Base-by-base conservation (phyloP, 192 early-diverging fungal genomes). In the Coemansia sp. region DNA sequence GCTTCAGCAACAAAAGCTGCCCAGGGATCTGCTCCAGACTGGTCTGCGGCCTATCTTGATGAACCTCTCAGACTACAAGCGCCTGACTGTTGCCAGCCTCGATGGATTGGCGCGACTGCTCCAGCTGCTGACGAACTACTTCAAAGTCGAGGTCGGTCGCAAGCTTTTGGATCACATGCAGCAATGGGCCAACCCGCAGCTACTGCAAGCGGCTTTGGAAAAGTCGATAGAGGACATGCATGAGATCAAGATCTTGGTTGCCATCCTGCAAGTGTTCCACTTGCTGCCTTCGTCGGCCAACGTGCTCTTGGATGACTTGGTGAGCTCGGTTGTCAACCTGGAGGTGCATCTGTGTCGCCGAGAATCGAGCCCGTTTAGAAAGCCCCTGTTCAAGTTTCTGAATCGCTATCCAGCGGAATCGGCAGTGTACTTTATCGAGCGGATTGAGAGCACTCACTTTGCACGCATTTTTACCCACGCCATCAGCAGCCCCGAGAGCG, bases 121-220 rank as follows among this genome's bases (percentile, higher is more conserved):
- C 13, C 91, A 96, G 73, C 84, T 99, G 0, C 71, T 99, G 62
- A 95, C 93, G 23, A 97, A 93, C 75, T 99, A 98, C 74, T 99
- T 99, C 83, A 99, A 97, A 70, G 92, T 94, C 10, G 95, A 99
- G 69, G 96, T 99, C 38, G 96, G 98, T n/a, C 92, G 91, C 62
- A 96, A 97, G 84, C 83, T 99, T 13, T 71, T 99, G 21, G 96
- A 99, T 72, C 98, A 99, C 74, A 78, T 99, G 61, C 87, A 89
- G 26, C 87, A 91, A 57, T 98, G 95, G 95, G 94, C 95, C 33
- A 92, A 92, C 39, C 93, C 95, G 9, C 83, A 86, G 37, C 85
- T 93, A 55, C 70, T 98, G 9, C 88, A 92, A 55, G 92, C 93
- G 31, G 88, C 88, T 6, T 86, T 94, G 1, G 89, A 86, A 23